Evolutionary conservation across 306 rosid genomes (phyloP).

Genomic region (Hippophae tibetana): DNA sequence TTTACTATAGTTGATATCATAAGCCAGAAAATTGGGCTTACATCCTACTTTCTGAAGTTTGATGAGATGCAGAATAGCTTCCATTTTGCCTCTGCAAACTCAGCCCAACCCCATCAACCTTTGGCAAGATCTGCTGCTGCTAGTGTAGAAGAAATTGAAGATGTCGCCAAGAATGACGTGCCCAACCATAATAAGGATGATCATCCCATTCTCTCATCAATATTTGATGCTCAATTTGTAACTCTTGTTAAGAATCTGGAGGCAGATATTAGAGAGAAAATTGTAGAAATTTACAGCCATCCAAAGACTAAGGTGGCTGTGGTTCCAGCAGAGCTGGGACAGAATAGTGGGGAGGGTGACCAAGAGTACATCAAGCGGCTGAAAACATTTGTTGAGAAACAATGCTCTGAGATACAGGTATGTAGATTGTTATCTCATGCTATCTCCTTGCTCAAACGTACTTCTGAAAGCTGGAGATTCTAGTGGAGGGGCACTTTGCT

Average conservation of each 20-base stretch:
- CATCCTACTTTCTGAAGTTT: conserved; percentile 67
- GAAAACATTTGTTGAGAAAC: conserved; percentile 77
- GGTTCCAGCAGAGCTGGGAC: conserved; percentile 90
- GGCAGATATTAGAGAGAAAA: conserved; percentile 61
- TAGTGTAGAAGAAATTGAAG: conserved; percentile 74
- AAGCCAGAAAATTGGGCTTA: conserved; percentile 85
- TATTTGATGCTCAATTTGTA: conserved; percentile 61
- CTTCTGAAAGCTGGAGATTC: not conserved
- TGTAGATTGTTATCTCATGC: conserved; percentile 6
- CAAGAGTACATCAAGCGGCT: conserved; percentile 74
- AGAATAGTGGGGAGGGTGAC: conserved; percentile 66
- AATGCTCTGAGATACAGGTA: conserved; percentile 91
- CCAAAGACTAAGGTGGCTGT: conserved; percentile 82
- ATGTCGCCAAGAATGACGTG: conserved; percentile 41
- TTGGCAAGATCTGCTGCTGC: conserved; percentile 78
- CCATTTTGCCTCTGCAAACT: conserved; percentile 42
- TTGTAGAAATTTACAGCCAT: conserved; percentile 69
- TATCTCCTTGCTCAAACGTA: conserved; percentile 12
- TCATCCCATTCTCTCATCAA: conserved; percentile 64
- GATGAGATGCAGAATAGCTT: conserved; percentile 76
- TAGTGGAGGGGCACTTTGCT: not conserved
- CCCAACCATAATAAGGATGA: conserved; percentile 48
- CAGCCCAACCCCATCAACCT: conserved; percentile 39
- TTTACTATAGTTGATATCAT: conserved; percentile 66
- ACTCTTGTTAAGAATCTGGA: conserved; percentile 51